Percentiles rank a stretch among this genome's conserved stretches.
These are phyloP conservation scores for Mucor irregularis DNA, from an alignment of 371 early-diverging fungal species.

Conservation along the genomic window DNA sequence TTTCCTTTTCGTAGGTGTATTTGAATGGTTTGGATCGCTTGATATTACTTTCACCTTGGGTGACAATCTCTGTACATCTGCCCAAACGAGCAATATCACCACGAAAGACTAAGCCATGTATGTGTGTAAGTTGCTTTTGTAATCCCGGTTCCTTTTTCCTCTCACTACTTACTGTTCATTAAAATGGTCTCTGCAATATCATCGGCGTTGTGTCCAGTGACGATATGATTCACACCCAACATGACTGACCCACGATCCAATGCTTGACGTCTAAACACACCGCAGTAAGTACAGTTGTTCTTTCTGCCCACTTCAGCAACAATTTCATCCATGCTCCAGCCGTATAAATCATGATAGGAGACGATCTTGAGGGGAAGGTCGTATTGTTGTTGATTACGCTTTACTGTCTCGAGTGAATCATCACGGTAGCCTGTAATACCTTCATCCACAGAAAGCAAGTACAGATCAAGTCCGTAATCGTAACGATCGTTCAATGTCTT, in stretches of 20 bases:
- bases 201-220: conserved; percentile 99
- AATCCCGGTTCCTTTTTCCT: neutral
- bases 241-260: conserved; percentile 95
- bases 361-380: conserved; percentile 92
- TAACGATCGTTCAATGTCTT: conserved; percentile 94
- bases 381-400: conserved; percentile 94
- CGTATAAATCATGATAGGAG: conserved; percentile 95
- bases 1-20: conserved; percentile 99
- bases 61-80: conserved; percentile 94
- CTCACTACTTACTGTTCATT: conserved; percentile 89
- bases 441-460: conserved; percentile 98
- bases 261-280: conserved; percentile 98
- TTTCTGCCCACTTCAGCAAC: conserved; percentile 94
- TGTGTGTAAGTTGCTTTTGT: neutral
- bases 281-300: conserved; percentile 99
- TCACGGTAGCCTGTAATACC: conserved; percentile 99
- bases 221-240: conserved; percentile 94
- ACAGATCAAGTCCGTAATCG: conserved; percentile 92
- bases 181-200: conserved; percentile 99
- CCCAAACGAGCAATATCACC: conserved; percentile 96
- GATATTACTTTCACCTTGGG: conserved; percentile 74
- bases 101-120: conserved; percentile 75
- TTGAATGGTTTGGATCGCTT: conserved; percentile 98
- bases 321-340: conserved; percentile 99
- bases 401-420: conserved; percentile 98